Evolutionary conservation across 192 early-diverging fungal species (phyloP).

Genomic region (Anaeromyces robustus): DNA sequence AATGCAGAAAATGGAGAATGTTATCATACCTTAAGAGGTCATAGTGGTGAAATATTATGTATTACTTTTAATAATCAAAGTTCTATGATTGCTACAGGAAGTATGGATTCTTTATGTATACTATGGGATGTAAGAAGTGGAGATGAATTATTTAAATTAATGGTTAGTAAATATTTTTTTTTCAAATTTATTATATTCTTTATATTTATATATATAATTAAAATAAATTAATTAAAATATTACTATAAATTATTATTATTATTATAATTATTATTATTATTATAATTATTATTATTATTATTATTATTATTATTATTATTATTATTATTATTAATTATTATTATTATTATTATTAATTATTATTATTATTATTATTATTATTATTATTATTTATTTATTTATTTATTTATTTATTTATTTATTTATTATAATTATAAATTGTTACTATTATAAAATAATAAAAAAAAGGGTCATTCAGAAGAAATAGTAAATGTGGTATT

Average conservation of each 20-base stretch:
- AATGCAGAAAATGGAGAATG: slow-evolving; percentile 21
- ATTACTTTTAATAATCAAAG: slow-evolving; percentile 14
- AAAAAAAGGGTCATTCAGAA: slow-evolving; percentile 22
- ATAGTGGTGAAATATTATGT: slow-evolving; percentile 24
- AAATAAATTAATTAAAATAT: too few relatives aligned
- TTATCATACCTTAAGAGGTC: slow-evolving; percentile 25
- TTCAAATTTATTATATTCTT: background rate
- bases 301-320: too few relatives aligned
- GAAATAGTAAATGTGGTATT: slow-evolving; percentile 21
- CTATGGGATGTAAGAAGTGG: slow-evolving; percentile 32
- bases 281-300: too few relatives aligned
- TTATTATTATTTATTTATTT: too few relatives aligned
- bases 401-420: too few relatives aligned
- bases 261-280: too few relatives aligned
- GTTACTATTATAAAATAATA: background rate
- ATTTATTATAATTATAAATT: background rate
- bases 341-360: too few relatives aligned
- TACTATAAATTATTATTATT: too few relatives aligned
- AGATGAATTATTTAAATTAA: slow-evolving; percentile 16
- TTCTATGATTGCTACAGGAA: slow-evolving; percentile 16
- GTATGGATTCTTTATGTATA: slow-evolving; percentile 27
- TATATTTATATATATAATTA: too few relatives aligned
- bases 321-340: too few relatives aligned
- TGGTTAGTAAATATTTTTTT: slow-evolving; percentile 5
- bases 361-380: too few relatives aligned